Evolutionary conservation across 306 rosid genomes (phyloP).

Genomic region (Prinsepia uniflora): DNA sequence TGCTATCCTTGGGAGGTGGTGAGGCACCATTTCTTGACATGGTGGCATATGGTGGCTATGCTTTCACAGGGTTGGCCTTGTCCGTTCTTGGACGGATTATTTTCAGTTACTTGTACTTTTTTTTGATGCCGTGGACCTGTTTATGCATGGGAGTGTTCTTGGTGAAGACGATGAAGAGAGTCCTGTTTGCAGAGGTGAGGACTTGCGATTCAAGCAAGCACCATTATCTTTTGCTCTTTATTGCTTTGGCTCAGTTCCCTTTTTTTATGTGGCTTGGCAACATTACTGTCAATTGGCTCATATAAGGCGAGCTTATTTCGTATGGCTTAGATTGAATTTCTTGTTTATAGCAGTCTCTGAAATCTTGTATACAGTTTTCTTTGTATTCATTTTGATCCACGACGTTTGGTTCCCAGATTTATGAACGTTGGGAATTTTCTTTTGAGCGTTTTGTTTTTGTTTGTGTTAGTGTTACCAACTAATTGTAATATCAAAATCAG

Average conservation of each 20-base stretch:
- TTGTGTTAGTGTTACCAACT: background rate
- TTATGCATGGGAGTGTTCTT: conserved; percentile 90
- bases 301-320: conserved; percentile 28
- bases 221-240: conserved; percentile 87
- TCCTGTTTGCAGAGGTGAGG: conserved; percentile 85
- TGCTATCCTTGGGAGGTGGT: conserved; percentile 74
- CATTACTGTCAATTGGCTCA: conserved; percentile 80
- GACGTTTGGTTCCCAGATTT: background rate
- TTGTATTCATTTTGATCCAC: background rate
- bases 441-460: background rate
- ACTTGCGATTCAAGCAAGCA: conserved; percentile 84
- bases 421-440: background rate
- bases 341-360: background rate
- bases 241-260: conserved; percentile 90
- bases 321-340: background rate
- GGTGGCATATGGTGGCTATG: conserved; percentile 79
- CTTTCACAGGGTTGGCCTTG: conserved; percentile 78
- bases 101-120: conserved; percentile 62
- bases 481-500: background rate
- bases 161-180: conserved; percentile 96
- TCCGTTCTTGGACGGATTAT: conserved; percentile 71
- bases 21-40: conserved; percentile 86
- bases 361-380: background rate
- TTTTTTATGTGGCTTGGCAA: conserved; percentile 93
- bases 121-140: conserved; percentile 88